Conservation (phyloP, 176 grass and related monocot species). For the Oryza glaberrima region DNA sequence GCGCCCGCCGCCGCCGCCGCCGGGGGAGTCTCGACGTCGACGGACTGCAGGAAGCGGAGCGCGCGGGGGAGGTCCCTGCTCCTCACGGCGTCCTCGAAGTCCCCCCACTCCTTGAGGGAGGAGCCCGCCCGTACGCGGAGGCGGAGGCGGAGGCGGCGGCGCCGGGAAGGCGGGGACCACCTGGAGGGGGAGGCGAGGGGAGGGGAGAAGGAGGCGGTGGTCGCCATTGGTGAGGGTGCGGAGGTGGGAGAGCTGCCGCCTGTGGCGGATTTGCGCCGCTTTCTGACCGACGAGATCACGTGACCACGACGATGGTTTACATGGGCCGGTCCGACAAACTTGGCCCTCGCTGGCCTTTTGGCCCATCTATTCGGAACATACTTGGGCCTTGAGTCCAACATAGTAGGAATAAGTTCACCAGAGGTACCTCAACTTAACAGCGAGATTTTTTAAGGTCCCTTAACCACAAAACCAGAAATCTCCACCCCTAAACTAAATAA, state of each 20-base stretch:
- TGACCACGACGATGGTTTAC: neutral
- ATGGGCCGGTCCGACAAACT: neutral
- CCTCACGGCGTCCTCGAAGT: slow-evolving; percentile 90
- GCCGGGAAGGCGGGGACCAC: slow-evolving; percentile 2
- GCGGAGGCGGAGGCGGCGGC: neutral
- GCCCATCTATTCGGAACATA: neutral
- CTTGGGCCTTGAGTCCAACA: too few species aligned
- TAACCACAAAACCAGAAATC: too few species aligned
- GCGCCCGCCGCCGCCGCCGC: slow-evolving; percentile 7
- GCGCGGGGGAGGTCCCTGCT: slow-evolving; percentile 85
- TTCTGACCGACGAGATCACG: neutral
- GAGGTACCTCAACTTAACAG: too few species aligned
- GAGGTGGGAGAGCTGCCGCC: neutral
- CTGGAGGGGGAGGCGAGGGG: slow-evolving; percentile 28
- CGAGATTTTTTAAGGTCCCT: too few species aligned
- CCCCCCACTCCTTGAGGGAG: slow-evolving; percentile 75
- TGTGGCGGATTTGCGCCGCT: neutral
- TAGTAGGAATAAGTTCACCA: too few species aligned
- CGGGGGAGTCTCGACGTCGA: slow-evolving; percentile 45
- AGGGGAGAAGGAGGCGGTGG: neutral
- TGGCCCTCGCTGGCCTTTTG: too few species aligned
- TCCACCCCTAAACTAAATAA: too few species aligned
- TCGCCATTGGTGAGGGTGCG: slow-evolving; percentile 50
- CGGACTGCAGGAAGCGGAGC: slow-evolving; percentile 80
- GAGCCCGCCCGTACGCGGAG: slow-evolving; percentile 45